Evolutionary conservation across 202 grass and related monocot genomes (phyloP).

Genomic region (Digitaria exilis): DNA sequence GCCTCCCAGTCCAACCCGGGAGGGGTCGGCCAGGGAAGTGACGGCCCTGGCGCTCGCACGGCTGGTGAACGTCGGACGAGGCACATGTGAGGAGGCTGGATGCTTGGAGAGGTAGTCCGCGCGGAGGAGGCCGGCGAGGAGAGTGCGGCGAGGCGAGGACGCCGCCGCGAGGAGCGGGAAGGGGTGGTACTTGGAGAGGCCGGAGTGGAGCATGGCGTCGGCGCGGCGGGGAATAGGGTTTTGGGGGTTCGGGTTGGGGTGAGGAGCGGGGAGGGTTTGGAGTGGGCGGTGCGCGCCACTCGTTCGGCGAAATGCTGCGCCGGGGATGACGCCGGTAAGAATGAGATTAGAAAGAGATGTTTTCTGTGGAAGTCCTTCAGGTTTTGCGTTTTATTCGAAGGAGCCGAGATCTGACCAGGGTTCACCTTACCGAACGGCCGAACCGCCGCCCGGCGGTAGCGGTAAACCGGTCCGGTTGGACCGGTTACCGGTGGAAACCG

Average conservation of each 20-base stretch:
- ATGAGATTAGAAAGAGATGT: conserved; percentile 2
- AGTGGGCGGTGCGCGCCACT: conserved; percentile 13
- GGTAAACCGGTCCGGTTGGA: too few species aligned
- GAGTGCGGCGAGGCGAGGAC: conserved; percentile 37
- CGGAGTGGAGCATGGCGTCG: conserved; percentile 66
- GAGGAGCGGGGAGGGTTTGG: conserved; percentile 31
- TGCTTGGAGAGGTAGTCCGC: conserved; percentile 49
- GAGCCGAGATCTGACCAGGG: neutral
- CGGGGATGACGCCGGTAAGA: conserved; percentile 20
- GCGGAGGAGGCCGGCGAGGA: conserved; percentile 46
- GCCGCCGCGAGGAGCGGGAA: conserved; percentile 53
- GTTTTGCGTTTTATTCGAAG: neutral
- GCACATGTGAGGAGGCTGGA: conserved; percentile 1
- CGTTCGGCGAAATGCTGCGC: conserved; percentile 53
- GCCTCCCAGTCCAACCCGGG: neutral
- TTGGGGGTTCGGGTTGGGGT: neutral
- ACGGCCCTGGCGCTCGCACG: conserved; percentile 9
- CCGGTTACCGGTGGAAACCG: too few species aligned
- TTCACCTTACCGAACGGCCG: too few species aligned
- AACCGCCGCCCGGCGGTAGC: too few species aligned
- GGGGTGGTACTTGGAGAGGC: conserved; percentile 64
- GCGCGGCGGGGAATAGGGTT: conserved; percentile 25
- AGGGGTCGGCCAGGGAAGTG: neutral
- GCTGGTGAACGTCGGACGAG: conserved; percentile 27
- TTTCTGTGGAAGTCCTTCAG: neutral